Base-by-base conservation (phyloP, 2,329 filamentous ascomycete genomes). In the Alternaria angustiovoidea region DNA sequence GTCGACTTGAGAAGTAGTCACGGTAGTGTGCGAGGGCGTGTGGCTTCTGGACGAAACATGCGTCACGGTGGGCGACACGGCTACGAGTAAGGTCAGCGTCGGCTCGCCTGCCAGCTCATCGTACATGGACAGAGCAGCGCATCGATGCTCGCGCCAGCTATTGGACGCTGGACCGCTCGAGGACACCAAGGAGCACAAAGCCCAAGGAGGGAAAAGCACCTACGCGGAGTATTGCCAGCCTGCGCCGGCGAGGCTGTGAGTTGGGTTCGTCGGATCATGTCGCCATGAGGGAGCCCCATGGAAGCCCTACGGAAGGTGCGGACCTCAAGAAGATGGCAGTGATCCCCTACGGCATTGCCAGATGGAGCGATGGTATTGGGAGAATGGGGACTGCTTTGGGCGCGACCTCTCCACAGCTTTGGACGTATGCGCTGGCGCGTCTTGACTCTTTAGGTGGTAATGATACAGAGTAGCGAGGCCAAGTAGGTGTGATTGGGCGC, bases 211-310 rank as follows among this genome's bases (percentile, higher is more conserved):
- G 30, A 43, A 41, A 22, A 46, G 64, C 66, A 89, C 88, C 77
- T 88, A 89, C 87, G 83, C 73, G 84, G 81, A 78, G 85, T 84
- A 68, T 85, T 81, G 51, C 18, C 36, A 16, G 85, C 81, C 80
- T 84, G 84, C 79, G 87, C 86, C 70, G 87, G 88, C 67, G 88
- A 89, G 66, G 75, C 74, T 64, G 74, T 76, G 61, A 67, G 68
- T 61, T 74, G 74, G 65, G 55, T 74, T 69, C 75, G 73, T 66
- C 70, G 74, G 59, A 77, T 75, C 74, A 76, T 78, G 72, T 71
- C 67, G 70, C 67, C 71, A 69, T 70, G 59, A 53, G 57, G 28
- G 36, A 39, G 62, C 64, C 42, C 54, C 52, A 63, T 60, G 24
- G 51, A 56, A 61, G 60, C 54, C 57, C 54, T 55, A 47, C 49